These are phyloP conservation scores for Cyclotella distinguenda DNA, from an alignment of 108 stramenopile genomes.

Conservation along the genomic window DNA sequence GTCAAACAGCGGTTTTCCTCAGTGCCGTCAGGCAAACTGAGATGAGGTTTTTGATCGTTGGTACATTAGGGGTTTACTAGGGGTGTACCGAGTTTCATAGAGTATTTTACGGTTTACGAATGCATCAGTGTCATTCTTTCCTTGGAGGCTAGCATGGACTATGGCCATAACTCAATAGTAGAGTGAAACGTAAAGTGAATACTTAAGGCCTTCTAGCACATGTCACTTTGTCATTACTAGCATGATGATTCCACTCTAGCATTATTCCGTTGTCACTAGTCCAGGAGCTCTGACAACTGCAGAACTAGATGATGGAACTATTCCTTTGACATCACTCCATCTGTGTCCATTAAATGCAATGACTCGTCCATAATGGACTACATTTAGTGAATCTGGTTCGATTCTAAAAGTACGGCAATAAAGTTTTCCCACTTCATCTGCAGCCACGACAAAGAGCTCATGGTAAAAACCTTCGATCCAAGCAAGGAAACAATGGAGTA, in stretches of 20 bases:
- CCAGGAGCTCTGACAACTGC: slow-evolving; percentile 33
- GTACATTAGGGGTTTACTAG: too few species aligned
- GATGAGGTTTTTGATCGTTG: too few species aligned
- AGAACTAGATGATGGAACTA: neutral
- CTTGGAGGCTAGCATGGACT: too few species aligned
- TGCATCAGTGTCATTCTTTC: too few species aligned
- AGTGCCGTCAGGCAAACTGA: too few species aligned
- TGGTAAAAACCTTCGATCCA: slow-evolving; percentile 26
- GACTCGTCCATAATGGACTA: slow-evolving; percentile 68
- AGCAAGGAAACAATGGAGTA: slow-evolving; percentile 33
- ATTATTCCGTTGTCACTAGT: slow-evolving; percentile 62
- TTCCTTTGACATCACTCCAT: slow-evolving; percentile 43
- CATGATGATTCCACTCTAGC: slow-evolving; percentile 68
- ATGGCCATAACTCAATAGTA: too few species aligned
- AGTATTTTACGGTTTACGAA: too few species aligned
- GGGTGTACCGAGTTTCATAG: too few species aligned
- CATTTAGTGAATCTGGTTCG: slow-evolving; percentile 33
- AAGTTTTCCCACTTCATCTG: slow-evolving; percentile 1
- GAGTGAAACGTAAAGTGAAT: too few species aligned
- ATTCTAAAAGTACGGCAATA: slow-evolving; percentile 72
- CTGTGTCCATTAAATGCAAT: slow-evolving; percentile 69
- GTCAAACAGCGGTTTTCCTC: too few species aligned
- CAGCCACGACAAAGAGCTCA: slow-evolving; percentile 17
- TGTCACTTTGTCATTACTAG: slow-evolving; percentile 34
- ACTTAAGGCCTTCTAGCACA: too few species aligned